Conservation (phyloP, 148 eudicot genomes). For the Chenopodium formosanum region DNA sequence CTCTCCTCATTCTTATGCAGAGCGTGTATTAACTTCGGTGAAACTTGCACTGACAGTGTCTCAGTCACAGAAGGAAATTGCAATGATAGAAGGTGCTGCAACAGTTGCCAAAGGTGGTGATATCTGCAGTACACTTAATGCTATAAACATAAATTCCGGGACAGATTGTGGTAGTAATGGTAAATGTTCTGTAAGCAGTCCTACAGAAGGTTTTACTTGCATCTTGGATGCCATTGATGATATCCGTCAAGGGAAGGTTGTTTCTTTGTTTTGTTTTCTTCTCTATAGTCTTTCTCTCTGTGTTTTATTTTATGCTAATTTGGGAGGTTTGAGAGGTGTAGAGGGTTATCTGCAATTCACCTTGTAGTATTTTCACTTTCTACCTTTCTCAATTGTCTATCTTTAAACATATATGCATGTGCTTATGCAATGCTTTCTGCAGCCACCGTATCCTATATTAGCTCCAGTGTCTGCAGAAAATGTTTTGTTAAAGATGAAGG, state of each 20-base stretch:
- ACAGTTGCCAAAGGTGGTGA: not conserved
- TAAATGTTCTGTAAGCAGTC: conserved; percentile 42
- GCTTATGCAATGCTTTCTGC: not conserved
- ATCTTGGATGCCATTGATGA: conserved; percentile 60
- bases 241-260: conserved; percentile 64
- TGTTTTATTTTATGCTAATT: too few relatives aligned
- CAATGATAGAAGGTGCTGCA: not conserved
- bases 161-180: conserved; percentile 11
- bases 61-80: not conserved
- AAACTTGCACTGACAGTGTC: not conserved
- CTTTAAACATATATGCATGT: not conserved
- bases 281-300: not conserved
- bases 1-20: not conserved
- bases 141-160: not conserved
- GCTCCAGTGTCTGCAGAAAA: not conserved
- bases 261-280: conserved; percentile 3
- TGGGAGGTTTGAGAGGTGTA: not conserved
- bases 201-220: conserved; percentile 51
- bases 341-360: not conserved
- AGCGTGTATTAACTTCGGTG: not conserved
- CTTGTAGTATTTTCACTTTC: not conserved
- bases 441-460: not conserved
- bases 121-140: conserved; percentile 3
- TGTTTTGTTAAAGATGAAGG: not conserved
- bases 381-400: not conserved